A percentile compares a stretch with the other conserved stretches of the same genome.
phyloP scores from a whole-genome alignment of 176 grass and related monocot species.

The Thalia dealbata region DNA sequence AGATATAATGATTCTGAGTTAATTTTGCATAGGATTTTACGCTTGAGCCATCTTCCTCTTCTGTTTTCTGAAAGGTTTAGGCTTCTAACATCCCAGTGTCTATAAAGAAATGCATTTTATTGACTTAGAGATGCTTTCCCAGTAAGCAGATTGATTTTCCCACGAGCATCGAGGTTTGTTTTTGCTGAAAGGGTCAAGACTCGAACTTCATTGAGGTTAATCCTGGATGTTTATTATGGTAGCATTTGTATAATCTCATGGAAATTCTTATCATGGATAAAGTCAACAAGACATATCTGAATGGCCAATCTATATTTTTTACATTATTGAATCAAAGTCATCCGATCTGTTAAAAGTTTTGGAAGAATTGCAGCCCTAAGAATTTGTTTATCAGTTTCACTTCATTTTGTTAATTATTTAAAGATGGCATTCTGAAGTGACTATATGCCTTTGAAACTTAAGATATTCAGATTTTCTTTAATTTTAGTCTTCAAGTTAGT shows the following conservation, averaged over 20 bases:
- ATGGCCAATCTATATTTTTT: neutral
- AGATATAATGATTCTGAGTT: neutral
- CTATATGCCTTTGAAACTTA: too few species aligned
- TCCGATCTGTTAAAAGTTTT: too few species aligned
- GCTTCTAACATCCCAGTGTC: neutral
- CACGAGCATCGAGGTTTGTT: neutral
- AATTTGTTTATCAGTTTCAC: too few species aligned
- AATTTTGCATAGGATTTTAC: neutral
- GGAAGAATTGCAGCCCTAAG: too few species aligned
- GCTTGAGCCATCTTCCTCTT: neutral
- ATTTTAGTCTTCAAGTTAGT: too few species aligned
- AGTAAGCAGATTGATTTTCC: neutral
- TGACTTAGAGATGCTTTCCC: neutral
- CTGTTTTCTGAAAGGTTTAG: too few species aligned
- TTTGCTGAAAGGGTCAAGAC: neutral
- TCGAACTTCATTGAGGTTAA: neutral
- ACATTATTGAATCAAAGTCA: neutral
- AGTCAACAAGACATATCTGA: neutral
- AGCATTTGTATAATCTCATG: neutral
- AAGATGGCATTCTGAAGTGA: too few species aligned
- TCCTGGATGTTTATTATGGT: neutral
- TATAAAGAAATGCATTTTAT: neutral
- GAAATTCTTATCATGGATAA: neutral
- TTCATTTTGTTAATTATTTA: too few species aligned
- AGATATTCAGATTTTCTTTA: too few species aligned